phyloP scores from a whole-genome alignment of 2,329 filamentous ascomycete genomes.

The Epichloe aotearoae region DNA sequence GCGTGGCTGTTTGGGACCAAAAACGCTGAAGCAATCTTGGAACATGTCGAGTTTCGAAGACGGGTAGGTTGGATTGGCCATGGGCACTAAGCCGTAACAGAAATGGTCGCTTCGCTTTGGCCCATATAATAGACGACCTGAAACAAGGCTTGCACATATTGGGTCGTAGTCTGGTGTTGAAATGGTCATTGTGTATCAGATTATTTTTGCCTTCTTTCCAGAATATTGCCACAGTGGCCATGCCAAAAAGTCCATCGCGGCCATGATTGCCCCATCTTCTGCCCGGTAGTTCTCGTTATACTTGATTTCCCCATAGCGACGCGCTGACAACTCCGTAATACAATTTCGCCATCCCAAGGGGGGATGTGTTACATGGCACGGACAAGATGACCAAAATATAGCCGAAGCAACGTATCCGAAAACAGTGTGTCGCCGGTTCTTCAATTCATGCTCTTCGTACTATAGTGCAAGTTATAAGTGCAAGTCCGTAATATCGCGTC shows the following conservation, averaged over 20 bases:
- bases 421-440: no score
- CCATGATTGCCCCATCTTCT: no score
- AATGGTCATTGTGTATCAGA: neutral
- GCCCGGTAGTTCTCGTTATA: no score
- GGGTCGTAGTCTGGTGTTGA: neutral
- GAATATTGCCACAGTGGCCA: no score
- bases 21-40: slow-evolving; percentile 32
- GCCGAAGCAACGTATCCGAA: no score
- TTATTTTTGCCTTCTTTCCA: neutral
- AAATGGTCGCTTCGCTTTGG: neutral
- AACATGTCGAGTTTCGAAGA: slow-evolving; percentile 32
- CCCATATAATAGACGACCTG: neutral
- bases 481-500: no score
- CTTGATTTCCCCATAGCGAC: neutral
- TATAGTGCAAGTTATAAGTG: no score
- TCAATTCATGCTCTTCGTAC: no score
- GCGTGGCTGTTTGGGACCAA: slow-evolving; percentile 9
- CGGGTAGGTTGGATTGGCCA: slow-evolving; percentile 7
- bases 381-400: neutral
- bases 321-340: neutral
- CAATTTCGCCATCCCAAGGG: neutral
- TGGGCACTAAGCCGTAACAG: slow-evolving; percentile 3
- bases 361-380: no score
- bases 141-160: neutral
- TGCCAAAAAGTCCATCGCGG: no score